Conservation (phyloP, 495 filamentous ascomycete species). For the Glutinoglossum americanum region DNA sequence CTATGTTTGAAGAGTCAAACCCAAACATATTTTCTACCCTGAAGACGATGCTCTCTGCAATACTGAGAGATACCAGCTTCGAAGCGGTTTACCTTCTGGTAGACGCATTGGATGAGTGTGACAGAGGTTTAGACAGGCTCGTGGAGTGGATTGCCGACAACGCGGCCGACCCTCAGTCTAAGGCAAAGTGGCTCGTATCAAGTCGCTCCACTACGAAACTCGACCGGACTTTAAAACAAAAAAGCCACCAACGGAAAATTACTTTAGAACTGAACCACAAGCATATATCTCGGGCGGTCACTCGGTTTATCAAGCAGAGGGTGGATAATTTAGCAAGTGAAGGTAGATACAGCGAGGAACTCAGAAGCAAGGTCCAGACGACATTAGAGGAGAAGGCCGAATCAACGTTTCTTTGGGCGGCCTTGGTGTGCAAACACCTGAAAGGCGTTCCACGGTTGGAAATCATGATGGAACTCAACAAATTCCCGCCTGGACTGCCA, state of each 20-base stretch:
- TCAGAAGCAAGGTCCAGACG: background rate
- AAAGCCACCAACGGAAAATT: background rate
- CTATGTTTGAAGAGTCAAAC: no score
- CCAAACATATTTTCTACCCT: no score
- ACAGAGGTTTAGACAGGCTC: background rate
- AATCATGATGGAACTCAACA: background rate
- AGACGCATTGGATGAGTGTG: background rate
- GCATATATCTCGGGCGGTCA: background rate
- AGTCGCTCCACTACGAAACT: background rate
- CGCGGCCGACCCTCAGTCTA: background rate
- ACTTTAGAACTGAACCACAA: background rate
- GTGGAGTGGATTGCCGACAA: background rate
- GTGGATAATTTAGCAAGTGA: background rate
- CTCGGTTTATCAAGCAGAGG: background rate
- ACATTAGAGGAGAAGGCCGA: background rate
- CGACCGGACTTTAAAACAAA: background rate
- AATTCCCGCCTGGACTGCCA: background rate
- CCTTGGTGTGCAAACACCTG: background rate
- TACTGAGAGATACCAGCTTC: background rate
- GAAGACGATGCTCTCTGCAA: background rate
- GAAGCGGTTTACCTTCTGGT: background rate
- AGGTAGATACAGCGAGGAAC: background rate
- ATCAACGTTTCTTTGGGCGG: background rate
- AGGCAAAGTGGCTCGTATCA: background rate
- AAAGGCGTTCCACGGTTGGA: background rate